phyloP scores from a whole-genome alignment of 306 rosid genomes.

The Rosa rugosa region DNA sequence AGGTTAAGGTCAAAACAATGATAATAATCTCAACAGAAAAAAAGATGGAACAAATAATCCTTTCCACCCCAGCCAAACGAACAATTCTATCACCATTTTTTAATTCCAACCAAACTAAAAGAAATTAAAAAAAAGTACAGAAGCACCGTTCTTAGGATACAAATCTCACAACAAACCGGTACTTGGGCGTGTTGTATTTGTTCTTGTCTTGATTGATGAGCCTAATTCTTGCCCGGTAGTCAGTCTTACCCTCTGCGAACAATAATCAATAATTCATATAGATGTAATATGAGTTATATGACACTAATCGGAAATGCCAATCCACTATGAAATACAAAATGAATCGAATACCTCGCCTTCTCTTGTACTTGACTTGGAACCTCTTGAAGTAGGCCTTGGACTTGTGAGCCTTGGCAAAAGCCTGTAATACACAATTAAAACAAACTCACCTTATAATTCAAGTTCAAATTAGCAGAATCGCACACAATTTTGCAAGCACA shows the following conservation, averaged over 20 bases:
- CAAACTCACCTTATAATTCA: neutral
- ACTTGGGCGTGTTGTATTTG: constrained; percentile 86
- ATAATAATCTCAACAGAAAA: too few species aligned
- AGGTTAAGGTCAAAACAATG: constrained; percentile 25
- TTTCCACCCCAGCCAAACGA: too few species aligned
- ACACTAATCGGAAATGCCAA: neutral
- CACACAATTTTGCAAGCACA: neutral
- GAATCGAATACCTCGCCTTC: constrained; percentile 65
- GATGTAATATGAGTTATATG: neutral
- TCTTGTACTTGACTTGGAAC: constrained; percentile 79
- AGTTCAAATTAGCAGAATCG: neutral
- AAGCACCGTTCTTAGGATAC: constrained; percentile 50
- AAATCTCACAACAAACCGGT: constrained; percentile 72
- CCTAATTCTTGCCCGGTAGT: constrained; percentile 83
- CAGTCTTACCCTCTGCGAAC: constrained; percentile 81
- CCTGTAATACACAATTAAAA: constrained; percentile 29
- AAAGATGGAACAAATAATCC: too few species aligned
- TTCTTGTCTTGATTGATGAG: constrained; percentile 92
- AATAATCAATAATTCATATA: neutral
- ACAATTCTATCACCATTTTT: neutral
- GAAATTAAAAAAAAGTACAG: neutral
- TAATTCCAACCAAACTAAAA: neutral
- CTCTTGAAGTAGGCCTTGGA: constrained; percentile 75
- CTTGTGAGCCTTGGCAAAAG: constrained; percentile 59
- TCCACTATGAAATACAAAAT: neutral